phyloP scores from a whole-genome alignment of 2,329 filamentous ascomycete species.

The Huntiella decipiens region DNA sequence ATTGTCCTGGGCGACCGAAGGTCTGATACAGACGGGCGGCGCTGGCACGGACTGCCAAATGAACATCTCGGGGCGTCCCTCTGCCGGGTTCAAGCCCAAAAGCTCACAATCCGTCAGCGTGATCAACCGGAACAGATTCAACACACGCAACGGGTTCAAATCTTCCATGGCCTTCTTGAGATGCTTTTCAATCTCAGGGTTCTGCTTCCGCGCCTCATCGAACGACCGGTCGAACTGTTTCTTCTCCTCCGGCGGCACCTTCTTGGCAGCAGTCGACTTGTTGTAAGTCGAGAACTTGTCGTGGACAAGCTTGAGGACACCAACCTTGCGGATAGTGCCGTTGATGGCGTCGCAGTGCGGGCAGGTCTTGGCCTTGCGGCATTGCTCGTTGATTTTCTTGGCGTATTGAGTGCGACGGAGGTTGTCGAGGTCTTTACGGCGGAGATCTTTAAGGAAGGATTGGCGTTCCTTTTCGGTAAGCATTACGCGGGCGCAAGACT shows the following conservation, averaged over 20 bases:
- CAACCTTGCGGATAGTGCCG: conserved; percentile 78
- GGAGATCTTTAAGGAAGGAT: conserved; percentile 58
- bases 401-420: conserved; percentile 64
- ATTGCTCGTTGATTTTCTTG: conserved; percentile 78
- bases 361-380: conserved; percentile 69
- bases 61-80: conserved; percentile 88
- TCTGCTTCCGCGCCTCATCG: conserved; percentile 53
- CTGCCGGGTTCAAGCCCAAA: conserved; percentile 67
- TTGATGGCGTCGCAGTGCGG: conserved; percentile 67
- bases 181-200: conserved; percentile 76
- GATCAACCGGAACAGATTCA: conserved; percentile 84
- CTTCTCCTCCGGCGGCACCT: conserved; percentile 66
- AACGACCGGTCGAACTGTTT: conserved; percentile 75
- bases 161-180: conserved; percentile 86
- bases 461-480: conserved; percentile 65
- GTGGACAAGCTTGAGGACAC: conserved; percentile 83
- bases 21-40: conserved; percentile 82
- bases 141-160: conserved; percentile 68
- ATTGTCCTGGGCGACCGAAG: conserved; percentile 81
- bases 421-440: conserved; percentile 70
- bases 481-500: conserved; percentile 68
- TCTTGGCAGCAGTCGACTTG: conserved; percentile 70
- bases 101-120: conserved; percentile 74
- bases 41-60: conserved; percentile 94
- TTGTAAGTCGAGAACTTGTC: conserved; percentile 83